Evolutionary conservation across 495 filamentous ascomycete species (phyloP).

Genomic region (Annulohypoxylon maeteangense): DNA sequence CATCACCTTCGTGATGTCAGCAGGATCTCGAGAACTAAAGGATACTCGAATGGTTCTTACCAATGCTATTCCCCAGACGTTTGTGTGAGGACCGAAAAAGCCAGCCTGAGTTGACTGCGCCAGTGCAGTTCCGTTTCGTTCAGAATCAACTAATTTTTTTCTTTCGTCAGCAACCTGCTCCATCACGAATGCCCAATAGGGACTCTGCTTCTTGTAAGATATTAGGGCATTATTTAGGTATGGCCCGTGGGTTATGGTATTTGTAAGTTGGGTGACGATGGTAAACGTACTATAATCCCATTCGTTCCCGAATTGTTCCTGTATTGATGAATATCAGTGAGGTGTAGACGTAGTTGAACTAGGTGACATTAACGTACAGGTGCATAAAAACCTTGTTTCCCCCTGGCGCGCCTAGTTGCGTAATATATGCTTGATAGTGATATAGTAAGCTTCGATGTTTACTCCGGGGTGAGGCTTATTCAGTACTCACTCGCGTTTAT

Average conservation of each 20-base stretch:
- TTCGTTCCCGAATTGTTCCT: conserved; percentile 40
- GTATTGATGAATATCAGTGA: neutral
- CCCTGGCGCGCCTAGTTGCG: neutral
- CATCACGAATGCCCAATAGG: neutral
- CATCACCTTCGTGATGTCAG: conserved; percentile 35
- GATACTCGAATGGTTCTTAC: conserved; percentile 8
- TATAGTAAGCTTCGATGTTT: neutral
- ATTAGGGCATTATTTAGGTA: neutral
- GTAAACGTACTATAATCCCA: conserved; percentile 33
- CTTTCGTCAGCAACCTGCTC: too few relatives aligned
- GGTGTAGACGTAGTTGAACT: neutral
- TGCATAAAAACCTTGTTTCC: conserved; percentile 8
- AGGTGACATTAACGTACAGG: conserved; percentile 20
- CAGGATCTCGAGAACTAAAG: neutral
- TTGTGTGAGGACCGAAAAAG: conserved; percentile 33
- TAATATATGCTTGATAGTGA: conserved; percentile 16
- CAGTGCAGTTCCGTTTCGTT: neutral
- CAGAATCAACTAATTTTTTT: neutral
- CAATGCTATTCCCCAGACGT: conserved; percentile 38
- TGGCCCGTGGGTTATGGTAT: neutral
- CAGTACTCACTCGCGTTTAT: conserved; percentile 23
- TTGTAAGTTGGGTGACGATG: too few relatives aligned
- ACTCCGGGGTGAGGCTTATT: neutral
- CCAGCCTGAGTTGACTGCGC: conserved; percentile 18
- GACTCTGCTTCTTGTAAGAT: neutral